Evolutionary conservation across 169 alveolate genomes (phyloP).

Genomic region (Eimeria tenella): DNA sequence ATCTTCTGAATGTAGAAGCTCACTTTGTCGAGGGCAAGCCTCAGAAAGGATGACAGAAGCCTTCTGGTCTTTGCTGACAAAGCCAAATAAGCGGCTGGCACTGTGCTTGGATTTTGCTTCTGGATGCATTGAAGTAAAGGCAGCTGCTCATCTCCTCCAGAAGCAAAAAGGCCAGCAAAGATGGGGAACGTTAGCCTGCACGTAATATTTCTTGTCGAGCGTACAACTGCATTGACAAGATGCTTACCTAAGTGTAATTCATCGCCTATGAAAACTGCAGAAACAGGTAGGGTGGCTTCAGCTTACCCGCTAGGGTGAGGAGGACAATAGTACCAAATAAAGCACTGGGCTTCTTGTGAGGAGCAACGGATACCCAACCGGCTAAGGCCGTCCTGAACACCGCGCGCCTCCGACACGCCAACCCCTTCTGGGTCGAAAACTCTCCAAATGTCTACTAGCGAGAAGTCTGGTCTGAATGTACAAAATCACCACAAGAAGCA

Average conservation of each 20-base stretch:
- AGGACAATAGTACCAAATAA: constrained; percentile 69
- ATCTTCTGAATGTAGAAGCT: not conserved
- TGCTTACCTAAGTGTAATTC: not conserved
- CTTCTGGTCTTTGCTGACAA: constrained; percentile 58
- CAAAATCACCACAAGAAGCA: too few species aligned
- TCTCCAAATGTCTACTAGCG: constrained; percentile 69
- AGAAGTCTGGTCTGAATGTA: constrained; percentile 47
- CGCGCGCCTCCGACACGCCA: constrained; percentile 54
- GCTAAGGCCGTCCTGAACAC: constrained; percentile 65
- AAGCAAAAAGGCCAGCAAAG: constrained; percentile 59
- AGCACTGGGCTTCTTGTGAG: constrained; percentile 59
- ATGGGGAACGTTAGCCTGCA: constrained; percentile 62
- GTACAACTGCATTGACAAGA: too few species aligned
- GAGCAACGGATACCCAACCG: constrained; percentile 68
- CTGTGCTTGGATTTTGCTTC: constrained; percentile 62
- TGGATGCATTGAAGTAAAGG: constrained; percentile 66
- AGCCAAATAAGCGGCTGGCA: constrained; percentile 72
- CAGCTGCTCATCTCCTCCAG: constrained; percentile 67
- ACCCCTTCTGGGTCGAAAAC: constrained; percentile 66
- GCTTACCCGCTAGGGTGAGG: constrained; percentile 59
- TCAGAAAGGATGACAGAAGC: constrained; percentile 53
- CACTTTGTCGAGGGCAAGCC: constrained; percentile 68
- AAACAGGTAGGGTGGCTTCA: not conserved
- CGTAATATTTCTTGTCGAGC: not conserved
- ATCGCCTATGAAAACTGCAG: not conserved